Evolutionary conservation across 495 filamentous ascomycete genomes (phyloP), one percentile per base, ranked within the genome.

Genomic region (Sordaria brevicollis): DNA sequence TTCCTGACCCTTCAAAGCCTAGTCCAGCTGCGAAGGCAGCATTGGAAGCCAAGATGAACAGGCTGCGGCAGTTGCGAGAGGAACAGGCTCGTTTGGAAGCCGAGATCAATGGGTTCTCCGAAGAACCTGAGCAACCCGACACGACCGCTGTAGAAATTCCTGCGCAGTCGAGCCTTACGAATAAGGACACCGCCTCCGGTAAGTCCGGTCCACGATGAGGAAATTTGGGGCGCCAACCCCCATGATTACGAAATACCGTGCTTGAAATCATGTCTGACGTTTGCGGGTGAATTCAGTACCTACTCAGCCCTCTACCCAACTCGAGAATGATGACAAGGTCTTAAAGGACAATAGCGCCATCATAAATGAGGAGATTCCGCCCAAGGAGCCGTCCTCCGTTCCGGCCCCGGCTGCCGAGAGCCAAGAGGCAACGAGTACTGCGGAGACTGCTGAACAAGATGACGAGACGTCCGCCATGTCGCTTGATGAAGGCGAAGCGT

Each of bases 81-180:
- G 87, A 92, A 75, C 84, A 89, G 70, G 83, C 82, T 43, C 83
- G 80, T 31, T 80, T 93, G 8, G 80, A 90, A 70, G 81, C 83
- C 7, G 87, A 89, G 71, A 84, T 91, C 39, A 83, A 75, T 34
- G 77, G 71, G 65, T 57, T 81, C 17, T 80, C 82, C 34, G 83
- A 85, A 8, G 88, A 92, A 69, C 80, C 89, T 67, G 84, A 88
- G 49, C 74, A 77, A 39, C 80, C 89, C 1, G 82, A 82, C 8
- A 71, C 81, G 33, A 81, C 88, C 70, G 76, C 85, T 19, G 78
- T 83, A 72, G 54, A 68, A 15, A 65, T 62, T 7, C 69, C 57
- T 9, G 36, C 72, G 5, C 71, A 72, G 67, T 29, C 34, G 4
- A 75, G 68, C 31, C 70, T 65, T 35, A 25, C 37, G 6, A 41